Conservation (phyloP, 306 rosid species). For the Inga laurina region DNA sequence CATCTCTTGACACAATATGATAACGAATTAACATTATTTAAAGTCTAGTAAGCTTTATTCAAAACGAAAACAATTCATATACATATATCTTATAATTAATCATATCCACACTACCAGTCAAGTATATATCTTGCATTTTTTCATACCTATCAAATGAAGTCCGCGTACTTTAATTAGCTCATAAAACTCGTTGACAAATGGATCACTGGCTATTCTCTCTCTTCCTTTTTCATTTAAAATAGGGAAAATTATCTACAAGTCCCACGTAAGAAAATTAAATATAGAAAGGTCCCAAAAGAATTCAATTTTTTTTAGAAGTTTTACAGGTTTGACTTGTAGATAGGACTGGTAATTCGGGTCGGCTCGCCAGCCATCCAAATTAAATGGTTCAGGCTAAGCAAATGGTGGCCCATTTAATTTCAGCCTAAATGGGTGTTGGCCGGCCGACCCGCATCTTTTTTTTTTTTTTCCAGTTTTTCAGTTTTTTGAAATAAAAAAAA, state of each 20-base stretch:
- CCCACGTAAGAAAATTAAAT: no score
- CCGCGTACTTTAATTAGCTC: background rate
- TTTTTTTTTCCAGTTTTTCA: no score
- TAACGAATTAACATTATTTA: background rate
- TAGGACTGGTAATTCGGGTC: no score
- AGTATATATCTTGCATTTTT: background rate
- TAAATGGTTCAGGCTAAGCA: no score
- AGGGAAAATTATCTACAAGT: background rate
- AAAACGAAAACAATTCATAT: background rate
- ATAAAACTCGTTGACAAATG: background rate
- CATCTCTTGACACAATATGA: no score
- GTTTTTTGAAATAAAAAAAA: no score
- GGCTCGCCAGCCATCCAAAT: no score
- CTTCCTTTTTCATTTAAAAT: background rate
- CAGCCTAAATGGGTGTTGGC: no score
- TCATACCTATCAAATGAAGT: background rate
- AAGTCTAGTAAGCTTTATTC: background rate
- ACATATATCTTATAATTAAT: background rate
- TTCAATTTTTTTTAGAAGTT: background rate
- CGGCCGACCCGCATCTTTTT: no score
- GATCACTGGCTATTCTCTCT: background rate
- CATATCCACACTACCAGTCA: background rate
- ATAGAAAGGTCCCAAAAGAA: no score
- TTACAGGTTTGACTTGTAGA: background rate
- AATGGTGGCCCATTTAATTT: no score